A percentile compares a stretch with the other conserved stretches of the same genome.
These are phyloP conservation scores for Pestalotiopsis fici DNA, from an alignment of 2,329 filamentous ascomycete genomes.

Conservation along the genomic window DNA sequence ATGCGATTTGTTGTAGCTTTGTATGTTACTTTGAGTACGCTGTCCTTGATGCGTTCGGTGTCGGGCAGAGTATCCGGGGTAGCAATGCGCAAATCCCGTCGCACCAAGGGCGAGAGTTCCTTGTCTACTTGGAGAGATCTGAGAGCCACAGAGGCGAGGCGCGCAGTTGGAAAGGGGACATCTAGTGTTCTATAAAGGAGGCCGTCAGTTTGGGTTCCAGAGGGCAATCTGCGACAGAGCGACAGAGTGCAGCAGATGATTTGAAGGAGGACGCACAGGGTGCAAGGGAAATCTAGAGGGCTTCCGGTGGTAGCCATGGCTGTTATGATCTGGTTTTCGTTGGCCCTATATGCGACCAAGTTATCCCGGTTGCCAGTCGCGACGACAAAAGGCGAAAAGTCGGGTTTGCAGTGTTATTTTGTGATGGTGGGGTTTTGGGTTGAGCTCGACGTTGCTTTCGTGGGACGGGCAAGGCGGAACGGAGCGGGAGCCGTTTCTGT, in stretches of 20 bases:
- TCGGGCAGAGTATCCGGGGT: conserved; percentile 20
- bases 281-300: conserved; percentile 58
- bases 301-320: conserved; percentile 43
- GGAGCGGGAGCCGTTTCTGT: background rate
- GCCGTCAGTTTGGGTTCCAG: conserved; percentile 15
- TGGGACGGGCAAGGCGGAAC: background rate
- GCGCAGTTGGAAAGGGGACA: conserved; percentile 78
- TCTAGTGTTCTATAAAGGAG: conserved; percentile 61
- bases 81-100: conserved; percentile 65
- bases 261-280: conserved; percentile 50
- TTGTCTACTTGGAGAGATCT: conserved; percentile 80
- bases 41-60: conserved; percentile 27
- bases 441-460: background rate
- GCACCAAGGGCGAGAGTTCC: conserved; percentile 84
- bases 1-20: conserved; percentile 91
- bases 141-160: conserved; percentile 76
- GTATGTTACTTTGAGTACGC: conserved; percentile 73
- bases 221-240: conserved; percentile 11
- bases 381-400: background rate
- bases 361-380: conserved; percentile 1
- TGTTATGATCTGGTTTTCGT: conserved; percentile 7
- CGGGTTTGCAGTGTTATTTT: background rate
- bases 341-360: background rate
- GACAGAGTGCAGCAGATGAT: conserved; percentile 12
- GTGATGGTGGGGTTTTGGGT: background rate